Evolutionary conservation across 768 basidiomycete genomes (phyloP).

Genomic region (Galerina marginata): DNA sequence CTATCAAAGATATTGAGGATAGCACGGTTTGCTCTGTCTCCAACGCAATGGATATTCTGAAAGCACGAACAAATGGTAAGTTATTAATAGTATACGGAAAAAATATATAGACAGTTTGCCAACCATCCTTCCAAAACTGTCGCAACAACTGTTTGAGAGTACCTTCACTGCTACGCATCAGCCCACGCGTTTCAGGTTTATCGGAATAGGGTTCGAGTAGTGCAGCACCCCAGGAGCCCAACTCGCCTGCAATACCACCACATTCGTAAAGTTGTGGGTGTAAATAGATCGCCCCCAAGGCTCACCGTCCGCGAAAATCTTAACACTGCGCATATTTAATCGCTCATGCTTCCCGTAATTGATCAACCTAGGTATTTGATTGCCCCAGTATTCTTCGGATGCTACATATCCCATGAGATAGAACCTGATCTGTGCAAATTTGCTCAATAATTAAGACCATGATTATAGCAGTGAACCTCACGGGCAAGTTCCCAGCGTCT

Average conservation of each 20-base stretch:
- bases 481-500: slow-evolving; percentile 69
- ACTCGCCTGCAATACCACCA: slow-evolving; percentile 59
- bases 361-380: slow-evolving; percentile 60
- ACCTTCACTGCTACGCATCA: slow-evolving; percentile 65
- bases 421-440: slow-evolving; percentile 52
- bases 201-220: slow-evolving; percentile 86
- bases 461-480: slow-evolving; percentile 35
- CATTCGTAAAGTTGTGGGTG: background rate
- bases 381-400: slow-evolving; percentile 70
- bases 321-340: slow-evolving; percentile 68
- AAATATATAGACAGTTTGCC: slow-evolving; percentile 64
- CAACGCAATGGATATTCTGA: slow-evolving; percentile 89
- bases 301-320: slow-evolving; percentile 78
- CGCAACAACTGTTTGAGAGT: slow-evolving; percentile 58
- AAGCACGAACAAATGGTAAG: background rate
- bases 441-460: background rate
- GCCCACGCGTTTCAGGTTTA: slow-evolving; percentile 70
- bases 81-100: background rate
- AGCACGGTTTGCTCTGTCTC: slow-evolving; percentile 85
- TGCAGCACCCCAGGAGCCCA: slow-evolving; percentile 93
- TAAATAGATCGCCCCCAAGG: background rate
- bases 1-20: slow-evolving; percentile 85
- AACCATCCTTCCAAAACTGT: slow-evolving; percentile 72
- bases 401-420: slow-evolving; percentile 64
- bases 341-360: slow-evolving; percentile 62